Evolutionary conservation across 2,329 filamentous ascomycete species (phyloP).

Genomic region (Talaromyces sp.): DNA sequence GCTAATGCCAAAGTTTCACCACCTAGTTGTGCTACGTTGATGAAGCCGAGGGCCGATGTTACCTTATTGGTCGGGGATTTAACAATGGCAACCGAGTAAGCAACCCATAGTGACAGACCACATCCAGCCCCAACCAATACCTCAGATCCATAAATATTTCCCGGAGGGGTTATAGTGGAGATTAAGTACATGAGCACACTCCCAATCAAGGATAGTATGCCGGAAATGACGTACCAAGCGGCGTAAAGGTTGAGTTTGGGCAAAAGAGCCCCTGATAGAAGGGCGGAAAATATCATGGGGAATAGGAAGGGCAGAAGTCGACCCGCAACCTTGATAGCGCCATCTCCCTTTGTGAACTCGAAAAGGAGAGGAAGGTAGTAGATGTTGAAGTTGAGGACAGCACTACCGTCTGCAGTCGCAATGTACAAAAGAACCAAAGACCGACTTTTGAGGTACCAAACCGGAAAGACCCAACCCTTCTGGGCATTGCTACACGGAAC

Average conservation of each 20-base stretch:
- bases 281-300: slow-evolving; percentile 15
- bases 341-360: slow-evolving; percentile 46
- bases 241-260: slow-evolving; percentile 17
- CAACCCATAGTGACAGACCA: slow-evolving; percentile 7
- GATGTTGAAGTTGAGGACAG: slow-evolving; percentile 19
- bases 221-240: slow-evolving; percentile 23
- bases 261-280: slow-evolving; percentile 20
- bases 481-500: too few species aligned
- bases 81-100: slow-evolving; percentile 6
- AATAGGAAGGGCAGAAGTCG: slow-evolving; percentile 23
- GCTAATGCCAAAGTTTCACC: not conserved
- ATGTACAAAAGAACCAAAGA: not conserved
- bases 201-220: slow-evolving; percentile 19
- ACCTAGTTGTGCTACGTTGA: slow-evolving; percentile 8
- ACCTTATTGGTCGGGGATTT: not conserved
- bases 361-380: slow-evolving; percentile 55
- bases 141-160: slow-evolving; percentile 21
- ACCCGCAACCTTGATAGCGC: slow-evolving; percentile 22
- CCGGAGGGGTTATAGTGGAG: slow-evolving; percentile 12
- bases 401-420: not conserved
- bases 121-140: slow-evolving; percentile 21
- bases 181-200: slow-evolving; percentile 18
- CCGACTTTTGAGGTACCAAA: too few species aligned
- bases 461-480: not conserved
- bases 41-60: slow-evolving; percentile 3